Evolutionary conservation across 2,329 filamentous ascomycete genomes (phyloP).

Genomic region (Aphanocladium album): DNA sequence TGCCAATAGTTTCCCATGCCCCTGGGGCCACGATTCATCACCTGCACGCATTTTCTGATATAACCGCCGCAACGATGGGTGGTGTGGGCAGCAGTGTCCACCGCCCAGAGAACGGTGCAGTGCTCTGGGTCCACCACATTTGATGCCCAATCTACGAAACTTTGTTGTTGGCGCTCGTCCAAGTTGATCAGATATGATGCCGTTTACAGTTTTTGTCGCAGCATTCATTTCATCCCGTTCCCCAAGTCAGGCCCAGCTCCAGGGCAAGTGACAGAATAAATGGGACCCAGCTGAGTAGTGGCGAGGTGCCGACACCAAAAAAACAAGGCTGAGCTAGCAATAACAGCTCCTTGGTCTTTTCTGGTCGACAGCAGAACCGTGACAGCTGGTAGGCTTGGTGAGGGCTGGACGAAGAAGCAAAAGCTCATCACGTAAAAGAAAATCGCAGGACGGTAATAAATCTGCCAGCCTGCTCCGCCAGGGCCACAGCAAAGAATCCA

Average conservation of each 20-base stretch:
- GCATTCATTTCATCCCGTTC: not conserved
- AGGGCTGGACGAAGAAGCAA: not conserved
- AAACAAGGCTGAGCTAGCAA: not conserved
- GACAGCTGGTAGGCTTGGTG: not conserved
- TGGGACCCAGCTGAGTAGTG: not conserved
- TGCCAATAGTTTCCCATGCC: not conserved
- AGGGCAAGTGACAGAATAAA: not conserved
- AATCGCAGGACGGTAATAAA: too few relatives aligned
- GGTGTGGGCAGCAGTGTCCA: not conserved
- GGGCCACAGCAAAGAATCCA: not conserved
- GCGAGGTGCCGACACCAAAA: not conserved
- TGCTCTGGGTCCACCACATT: not conserved
- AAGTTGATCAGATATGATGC: not conserved
- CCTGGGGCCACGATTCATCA: not conserved
- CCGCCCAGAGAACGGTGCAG: not conserved
- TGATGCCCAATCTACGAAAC: not conserved
- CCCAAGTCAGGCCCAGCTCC: not conserved
- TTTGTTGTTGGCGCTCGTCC: not conserved
- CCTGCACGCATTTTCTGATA: not conserved
- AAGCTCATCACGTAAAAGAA: not conserved
- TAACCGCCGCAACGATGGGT: not conserved
- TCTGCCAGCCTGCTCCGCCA: not conserved
- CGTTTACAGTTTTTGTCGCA: not conserved
- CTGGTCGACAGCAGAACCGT: too few relatives aligned
- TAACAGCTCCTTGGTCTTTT: not conserved